phyloP scores from a whole-genome alignment of 257 asterid genomes.

The Parsonsia alboflavescens region DNA sequence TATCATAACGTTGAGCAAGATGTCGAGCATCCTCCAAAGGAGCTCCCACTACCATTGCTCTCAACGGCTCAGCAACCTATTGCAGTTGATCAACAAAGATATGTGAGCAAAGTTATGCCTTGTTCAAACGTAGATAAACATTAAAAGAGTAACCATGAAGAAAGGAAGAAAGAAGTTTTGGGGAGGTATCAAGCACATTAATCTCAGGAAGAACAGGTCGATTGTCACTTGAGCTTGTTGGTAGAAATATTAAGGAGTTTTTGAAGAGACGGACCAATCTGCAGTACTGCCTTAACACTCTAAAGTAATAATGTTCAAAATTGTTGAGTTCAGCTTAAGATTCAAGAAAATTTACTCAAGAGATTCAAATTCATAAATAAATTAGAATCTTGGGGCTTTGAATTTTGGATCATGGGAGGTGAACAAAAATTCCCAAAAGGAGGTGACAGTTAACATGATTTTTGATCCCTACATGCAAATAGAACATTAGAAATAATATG shows the following conservation, averaged over 20 bases:
- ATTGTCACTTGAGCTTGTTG: neutral
- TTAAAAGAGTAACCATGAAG: conserved; percentile 5
- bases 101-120: neutral
- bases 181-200: neutral
- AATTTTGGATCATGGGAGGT: neutral
- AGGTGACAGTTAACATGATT: neutral
- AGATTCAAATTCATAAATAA: neutral
- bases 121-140: conserved; percentile 4
- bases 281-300: neutral
- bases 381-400: neutral
- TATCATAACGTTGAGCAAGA: conserved; percentile 94
- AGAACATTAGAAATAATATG: neutral
- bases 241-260: neutral
- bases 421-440: neutral
- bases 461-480: neutral
- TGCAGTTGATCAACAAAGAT: neutral
- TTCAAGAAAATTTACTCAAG: neutral
- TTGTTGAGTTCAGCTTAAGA: neutral
- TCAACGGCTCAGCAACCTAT: conserved; percentile 93
- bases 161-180: neutral
- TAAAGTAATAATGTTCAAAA: neutral
- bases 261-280: neutral
- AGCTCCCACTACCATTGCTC: conserved; percentile 99
- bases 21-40: conserved; percentile 99
- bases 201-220: neutral